A percentile compares a stretch with the other conserved stretches of the same genome.
These are phyloP conservation scores for Pestalotiopsis sp. DNA, from an alignment of 2,329 filamentous ascomycete species.

Conservation along the genomic window DNA sequence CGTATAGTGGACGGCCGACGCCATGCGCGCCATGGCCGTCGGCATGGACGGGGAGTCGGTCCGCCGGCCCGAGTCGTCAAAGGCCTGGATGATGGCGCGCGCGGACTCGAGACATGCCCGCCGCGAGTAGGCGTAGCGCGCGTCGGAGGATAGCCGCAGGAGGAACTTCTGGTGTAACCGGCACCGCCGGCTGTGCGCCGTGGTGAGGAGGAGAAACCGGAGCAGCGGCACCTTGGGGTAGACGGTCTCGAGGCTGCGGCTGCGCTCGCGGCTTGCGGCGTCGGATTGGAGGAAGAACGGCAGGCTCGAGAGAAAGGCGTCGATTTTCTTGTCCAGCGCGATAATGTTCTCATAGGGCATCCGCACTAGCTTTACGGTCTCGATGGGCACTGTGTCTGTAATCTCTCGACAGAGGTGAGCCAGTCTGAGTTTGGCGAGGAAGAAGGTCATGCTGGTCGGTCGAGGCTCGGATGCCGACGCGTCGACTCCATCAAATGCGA, in stretches of 20 bases:
- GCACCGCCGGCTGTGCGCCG: slow-evolving; percentile 21
- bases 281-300: slow-evolving; percentile 20
- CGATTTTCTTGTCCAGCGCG: slow-evolving; percentile 17
- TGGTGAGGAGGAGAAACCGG: slow-evolving; percentile 21
- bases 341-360: slow-evolving; percentile 20
- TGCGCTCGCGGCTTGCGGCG: slow-evolving; percentile 19
- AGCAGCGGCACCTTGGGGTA: slow-evolving; percentile 22
- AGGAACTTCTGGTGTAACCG: slow-evolving; percentile 24
- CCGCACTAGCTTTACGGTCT: slow-evolving; percentile 17
- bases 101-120: slow-evolving; percentile 21
- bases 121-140: slow-evolving; percentile 19
- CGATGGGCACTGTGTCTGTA: slow-evolving; percentile 19
- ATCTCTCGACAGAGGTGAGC: slow-evolving; percentile 21
- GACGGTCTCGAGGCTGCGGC: slow-evolving; percentile 18
- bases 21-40: slow-evolving; percentile 19
- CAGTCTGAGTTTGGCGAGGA: slow-evolving; percentile 19
- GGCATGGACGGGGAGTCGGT: slow-evolving; percentile 7
- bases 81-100: slow-evolving; percentile 15
- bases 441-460: slow-evolving; percentile 21
- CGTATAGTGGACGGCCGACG: slow-evolving; percentile 21
- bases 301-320: slow-evolving; percentile 15
- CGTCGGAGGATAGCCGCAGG: slow-evolving; percentile 17
- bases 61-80: slow-evolving; percentile 13
- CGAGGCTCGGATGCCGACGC: slow-evolving; percentile 1
- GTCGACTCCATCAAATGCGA: background rate